Conservation (phyloP, 2,329 filamentous ascomycete species). For the Neonectria sp. region DNA sequence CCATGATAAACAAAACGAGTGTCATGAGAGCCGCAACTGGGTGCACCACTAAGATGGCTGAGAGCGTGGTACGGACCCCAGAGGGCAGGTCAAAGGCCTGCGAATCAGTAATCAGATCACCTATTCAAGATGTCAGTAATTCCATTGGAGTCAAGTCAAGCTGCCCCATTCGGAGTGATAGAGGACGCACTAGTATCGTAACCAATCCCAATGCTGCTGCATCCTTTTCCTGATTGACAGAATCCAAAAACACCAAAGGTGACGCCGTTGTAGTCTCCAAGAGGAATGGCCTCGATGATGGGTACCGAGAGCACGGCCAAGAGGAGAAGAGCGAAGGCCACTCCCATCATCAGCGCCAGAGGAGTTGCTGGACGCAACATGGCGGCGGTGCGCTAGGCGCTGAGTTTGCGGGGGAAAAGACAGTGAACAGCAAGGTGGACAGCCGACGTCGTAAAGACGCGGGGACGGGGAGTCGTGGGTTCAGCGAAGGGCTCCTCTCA, state of each 20-base stretch:
- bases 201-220: conserved; percentile 83
- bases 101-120: conserved; percentile 46
- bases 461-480: conserved; percentile 21
- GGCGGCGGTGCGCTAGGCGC: conserved; percentile 57
- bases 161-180: neutral
- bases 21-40: conserved; percentile 91
- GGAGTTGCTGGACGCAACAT: conserved; percentile 96
- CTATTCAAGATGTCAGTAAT: conserved; percentile 41
- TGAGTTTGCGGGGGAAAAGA: conserved; percentile 25
- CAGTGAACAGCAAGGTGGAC: conserved; percentile 27
- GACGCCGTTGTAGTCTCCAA: conserved; percentile 82
- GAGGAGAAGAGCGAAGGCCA: conserved; percentile 87
- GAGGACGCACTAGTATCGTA: conserved; percentile 82
- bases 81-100: conserved; percentile 70
- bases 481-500: conserved; percentile 18
- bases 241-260: conserved; percentile 95
- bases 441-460: conserved; percentile 45
- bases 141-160: neutral
- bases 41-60: conserved; percentile 91
- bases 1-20: conserved; percentile 86
- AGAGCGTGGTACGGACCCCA: conserved; percentile 75
- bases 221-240: conserved; percentile 74
- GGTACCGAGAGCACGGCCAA: conserved; percentile 93
- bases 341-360: conserved; percentile 86
- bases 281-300: conserved; percentile 86